Base-by-base conservation (phyloP, 805 yeast genomes). In the Millerozyma acaciae region DNA sequence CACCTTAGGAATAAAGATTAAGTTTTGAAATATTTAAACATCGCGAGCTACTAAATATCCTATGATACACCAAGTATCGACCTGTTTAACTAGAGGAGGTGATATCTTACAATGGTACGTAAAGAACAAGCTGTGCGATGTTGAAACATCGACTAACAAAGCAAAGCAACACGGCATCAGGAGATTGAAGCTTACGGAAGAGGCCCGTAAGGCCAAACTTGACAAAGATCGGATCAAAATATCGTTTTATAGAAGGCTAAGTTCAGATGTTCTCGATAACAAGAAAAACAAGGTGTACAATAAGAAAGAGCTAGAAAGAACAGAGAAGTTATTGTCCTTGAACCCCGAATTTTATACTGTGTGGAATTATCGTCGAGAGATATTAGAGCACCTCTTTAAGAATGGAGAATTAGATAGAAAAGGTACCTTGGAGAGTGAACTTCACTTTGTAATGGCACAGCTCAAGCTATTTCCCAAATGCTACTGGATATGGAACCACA, bases 401-500 rank as follows among this genome's bases (percentile, higher is more conserved):
- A 34, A 26, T 2, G 34, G 32, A 15, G 14, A 35, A 8, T 35
- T 50, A 12, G 37, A 37, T 9, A 34, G 29, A 26, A 38, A 17
- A 23, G 32, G 26, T 32, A 32, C 44, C 6, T 61, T 82, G 26
- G 65, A 65, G 2, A 54, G 62, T 3, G 98, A 90, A 43, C 63
- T 93, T 28, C 43, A 57, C 16, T 78, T 85, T 50, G 68, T 79
- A 2, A 65, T 80, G 62, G 57, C 53, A 0, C 74, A 78, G 43
- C 58, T 93, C 45, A 74, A 73, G 34, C 58, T 68, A 35, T 80
- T 60, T 44, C 97, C 98, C 1, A 93, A 93, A 54, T 86, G 89
- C 25, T 93, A 93, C 52, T 93, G 97, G 96, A 80, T 93, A 8
- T 93, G 97, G 97, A 84, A 80, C 46, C 97, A 93, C 53, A 68